A percentile compares a stretch with the other conserved stretches of the same genome.
Evolutionary conservation across 2,329 filamentous ascomycete species (phyloP).

Genomic region (Graphium sp.): DNA sequence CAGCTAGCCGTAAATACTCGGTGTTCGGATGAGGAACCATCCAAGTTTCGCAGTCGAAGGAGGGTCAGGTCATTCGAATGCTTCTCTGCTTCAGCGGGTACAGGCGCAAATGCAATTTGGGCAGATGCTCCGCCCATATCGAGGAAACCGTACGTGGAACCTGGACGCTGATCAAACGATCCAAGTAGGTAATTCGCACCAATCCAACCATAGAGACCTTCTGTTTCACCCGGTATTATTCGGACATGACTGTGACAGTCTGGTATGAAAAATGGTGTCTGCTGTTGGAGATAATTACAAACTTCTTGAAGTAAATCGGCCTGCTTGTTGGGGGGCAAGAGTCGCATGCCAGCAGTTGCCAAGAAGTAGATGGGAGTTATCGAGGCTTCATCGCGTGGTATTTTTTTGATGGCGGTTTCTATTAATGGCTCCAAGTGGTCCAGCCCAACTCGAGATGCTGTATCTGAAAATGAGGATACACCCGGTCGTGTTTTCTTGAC

Average conservation of each 20-base stretch:
- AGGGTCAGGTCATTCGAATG: constrained; percentile 83
- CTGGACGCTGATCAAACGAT: constrained; percentile 66
- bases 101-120: constrained; percentile 95
- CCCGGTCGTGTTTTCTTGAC: constrained; percentile 90
- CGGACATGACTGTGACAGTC: constrained; percentile 83
- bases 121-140: constrained; percentile 98
- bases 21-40: constrained; percentile 65
- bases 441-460: constrained; percentile 57
- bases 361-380: constrained; percentile 90
- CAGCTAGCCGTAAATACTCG: constrained; percentile 90
- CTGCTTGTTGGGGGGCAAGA: constrained; percentile 61
- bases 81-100: constrained; percentile 73
- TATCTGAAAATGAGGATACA: constrained; percentile 75
- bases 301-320: constrained; percentile 57
- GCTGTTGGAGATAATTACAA: constrained; percentile 63
- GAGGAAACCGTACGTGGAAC: constrained; percentile 94
- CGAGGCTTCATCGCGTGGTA: constrained; percentile 59
- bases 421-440: constrained; percentile 70
- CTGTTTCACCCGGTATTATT: constrained; percentile 88
- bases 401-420: constrained; percentile 62
- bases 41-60: constrained; percentile 66
- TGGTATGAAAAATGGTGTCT: constrained; percentile 71
- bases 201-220: constrained; percentile 94
- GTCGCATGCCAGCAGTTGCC: constrained; percentile 86
- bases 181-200: constrained; percentile 90